A percentile compares a stretch with the other conserved stretches of the same genome.
These are phyloP conservation scores for Russula griseocarnosa DNA, from an alignment of 768 basidiomycete species.

Conservation along the genomic window DNA sequence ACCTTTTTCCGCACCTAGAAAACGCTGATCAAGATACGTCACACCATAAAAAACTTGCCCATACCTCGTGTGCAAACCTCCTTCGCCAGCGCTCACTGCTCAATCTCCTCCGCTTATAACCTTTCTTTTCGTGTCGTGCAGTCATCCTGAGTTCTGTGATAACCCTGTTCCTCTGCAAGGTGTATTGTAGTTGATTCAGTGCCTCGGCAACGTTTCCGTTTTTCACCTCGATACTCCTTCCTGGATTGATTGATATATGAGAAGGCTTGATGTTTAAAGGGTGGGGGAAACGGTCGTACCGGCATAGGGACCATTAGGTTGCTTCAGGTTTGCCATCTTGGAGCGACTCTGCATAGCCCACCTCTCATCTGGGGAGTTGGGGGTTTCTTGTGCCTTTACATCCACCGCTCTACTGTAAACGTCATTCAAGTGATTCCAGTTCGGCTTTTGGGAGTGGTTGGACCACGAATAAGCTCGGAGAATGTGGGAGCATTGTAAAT, in stretches of 20 bases:
- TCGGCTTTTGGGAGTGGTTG: constrained; percentile 1
- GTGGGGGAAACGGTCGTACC: constrained; percentile 3
- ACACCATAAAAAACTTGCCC: constrained; percentile 30
- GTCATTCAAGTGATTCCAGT: constrained; percentile 22
- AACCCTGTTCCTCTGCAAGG: constrained; percentile 56
- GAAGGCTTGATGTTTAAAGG: constrained; percentile 2
- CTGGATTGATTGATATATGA: constrained; percentile 36
- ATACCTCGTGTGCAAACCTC: constrained; percentile 74
- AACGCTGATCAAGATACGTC: constrained; percentile 27
- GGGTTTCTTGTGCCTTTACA: not conserved
- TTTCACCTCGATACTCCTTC: constrained; percentile 54
- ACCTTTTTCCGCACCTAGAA: constrained; percentile 80
- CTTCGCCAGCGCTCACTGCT: constrained; percentile 74
- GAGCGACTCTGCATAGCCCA: constrained; percentile 18
- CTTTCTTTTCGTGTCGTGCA: constrained; percentile 78
- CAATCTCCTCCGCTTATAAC: constrained; percentile 70
- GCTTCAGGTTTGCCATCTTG: constrained; percentile 6
- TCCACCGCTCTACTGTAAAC: constrained; percentile 1
- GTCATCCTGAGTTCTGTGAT: constrained; percentile 44
- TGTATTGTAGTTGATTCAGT: constrained; percentile 47
- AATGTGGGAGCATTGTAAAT: not conserved
- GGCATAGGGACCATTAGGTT: constrained; percentile 21
- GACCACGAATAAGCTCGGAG: constrained; percentile 5
- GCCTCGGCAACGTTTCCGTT: constrained; percentile 45
- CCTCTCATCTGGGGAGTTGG: constrained; percentile 7